Evolutionary conservation across 1,284 basidiomycete species (phyloP).

Genomic region (Mycosarcoma mackinlayi): DNA sequence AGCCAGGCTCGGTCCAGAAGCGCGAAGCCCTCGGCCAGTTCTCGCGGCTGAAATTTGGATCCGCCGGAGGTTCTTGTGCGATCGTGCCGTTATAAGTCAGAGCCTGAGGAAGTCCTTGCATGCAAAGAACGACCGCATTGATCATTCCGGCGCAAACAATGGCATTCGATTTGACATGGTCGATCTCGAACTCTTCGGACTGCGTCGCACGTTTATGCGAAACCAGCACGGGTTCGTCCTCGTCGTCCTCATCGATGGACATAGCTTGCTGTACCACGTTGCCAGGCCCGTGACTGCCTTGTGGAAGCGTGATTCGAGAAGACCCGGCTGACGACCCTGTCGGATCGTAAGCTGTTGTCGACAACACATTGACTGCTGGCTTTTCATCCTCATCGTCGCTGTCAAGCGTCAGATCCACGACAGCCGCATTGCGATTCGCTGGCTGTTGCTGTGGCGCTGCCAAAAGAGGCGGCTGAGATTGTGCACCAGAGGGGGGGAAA

Average conservation of each 20-base stretch:
- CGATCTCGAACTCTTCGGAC: conserved; percentile 35
- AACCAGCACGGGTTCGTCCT: conserved; percentile 57
- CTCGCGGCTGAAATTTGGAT: conserved; percentile 36
- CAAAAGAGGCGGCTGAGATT: neutral
- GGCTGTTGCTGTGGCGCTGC: neutral
- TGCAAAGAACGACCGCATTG: conserved; percentile 55
- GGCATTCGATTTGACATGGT: conserved; percentile 43
- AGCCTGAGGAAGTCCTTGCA: conserved; percentile 55
- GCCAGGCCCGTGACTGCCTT: neutral
- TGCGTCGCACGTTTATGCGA: conserved; percentile 25
- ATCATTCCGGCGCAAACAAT: conserved; percentile 64
- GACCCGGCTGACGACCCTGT: neutral
- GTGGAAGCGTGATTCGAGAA: conserved; percentile 3
- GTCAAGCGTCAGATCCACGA: conserved; percentile 42
- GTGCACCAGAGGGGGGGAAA: neutral
- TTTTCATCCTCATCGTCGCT: conserved; percentile 41
- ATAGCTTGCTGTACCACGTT: neutral
- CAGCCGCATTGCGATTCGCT: neutral
- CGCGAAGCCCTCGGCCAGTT: conserved; percentile 41
- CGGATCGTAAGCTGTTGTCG: neutral
- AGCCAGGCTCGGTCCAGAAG: conserved; percentile 59
- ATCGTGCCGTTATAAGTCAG: conserved; percentile 32
- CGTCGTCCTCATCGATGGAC: conserved; percentile 40
- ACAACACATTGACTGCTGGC: conserved; percentile 2
- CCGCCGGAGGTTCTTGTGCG: conserved; percentile 31